Conservation (phyloP, 2,329 filamentous ascomycete genomes). For the Penicillium decumbens region DNA sequence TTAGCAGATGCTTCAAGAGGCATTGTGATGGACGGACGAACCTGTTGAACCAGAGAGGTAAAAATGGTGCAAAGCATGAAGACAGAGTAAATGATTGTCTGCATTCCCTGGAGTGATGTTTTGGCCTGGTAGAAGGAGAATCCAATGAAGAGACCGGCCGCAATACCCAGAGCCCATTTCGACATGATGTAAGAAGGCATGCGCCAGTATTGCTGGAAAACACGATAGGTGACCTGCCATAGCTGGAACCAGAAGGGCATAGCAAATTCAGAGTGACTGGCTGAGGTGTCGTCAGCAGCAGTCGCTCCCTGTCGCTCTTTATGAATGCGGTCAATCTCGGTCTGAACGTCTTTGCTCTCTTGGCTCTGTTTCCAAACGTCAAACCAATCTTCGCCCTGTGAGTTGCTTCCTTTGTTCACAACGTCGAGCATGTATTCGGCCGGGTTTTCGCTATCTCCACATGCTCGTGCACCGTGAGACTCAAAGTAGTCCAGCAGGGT, state of each 20-base stretch:
- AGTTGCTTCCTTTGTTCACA: conserved; percentile 45
- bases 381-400: conserved; percentile 53
- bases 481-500: conserved; percentile 62
- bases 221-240: conserved; percentile 61
- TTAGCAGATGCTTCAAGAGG: conserved; percentile 33
- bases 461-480: conserved; percentile 54
- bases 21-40: conserved; percentile 51
- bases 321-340: conserved; percentile 56
- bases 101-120: conserved; percentile 68
- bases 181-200: conserved; percentile 80
- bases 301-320: conserved; percentile 38
- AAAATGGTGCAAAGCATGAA: conserved; percentile 79
- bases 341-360: conserved; percentile 51
- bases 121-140: conserved; percentile 71
- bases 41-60: conserved; percentile 34
- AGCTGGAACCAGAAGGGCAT: conserved; percentile 66
- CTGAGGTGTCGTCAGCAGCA: conserved; percentile 33
- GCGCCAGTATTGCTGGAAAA: conserved; percentile 88
- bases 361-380: conserved; percentile 56
- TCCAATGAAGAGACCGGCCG: conserved; percentile 66
- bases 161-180: conserved; percentile 64
- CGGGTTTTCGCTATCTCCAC: conserved; percentile 60
- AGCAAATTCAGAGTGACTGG: conserved; percentile 67
- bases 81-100: conserved; percentile 80
- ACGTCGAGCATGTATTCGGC: conserved; percentile 66